These are phyloP conservation scores for Benincasa hispida DNA, from an alignment of 306 rosid species.

Conservation along the genomic window DNA sequence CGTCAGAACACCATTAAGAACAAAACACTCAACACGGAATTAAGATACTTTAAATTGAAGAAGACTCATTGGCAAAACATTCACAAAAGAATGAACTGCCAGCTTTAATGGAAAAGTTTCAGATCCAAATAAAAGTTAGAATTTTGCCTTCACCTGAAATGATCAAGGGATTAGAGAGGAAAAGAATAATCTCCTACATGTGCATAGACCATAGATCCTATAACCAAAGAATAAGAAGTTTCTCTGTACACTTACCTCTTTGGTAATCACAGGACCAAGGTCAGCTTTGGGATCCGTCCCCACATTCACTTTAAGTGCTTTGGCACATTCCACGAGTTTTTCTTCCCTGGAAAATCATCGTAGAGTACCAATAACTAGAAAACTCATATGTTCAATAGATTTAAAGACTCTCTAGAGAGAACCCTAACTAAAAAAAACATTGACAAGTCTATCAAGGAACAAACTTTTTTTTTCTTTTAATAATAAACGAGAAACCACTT, in stretches of 20 bases:
- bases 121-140: background rate
- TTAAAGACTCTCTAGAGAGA: background rate
- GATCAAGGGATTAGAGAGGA: background rate
- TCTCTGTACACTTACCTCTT: constrained; percentile 33
- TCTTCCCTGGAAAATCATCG: constrained; percentile 29
- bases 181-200: background rate
- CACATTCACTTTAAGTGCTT: constrained; percentile 42
- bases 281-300: constrained; percentile 56
- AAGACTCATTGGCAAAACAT: background rate
- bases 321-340: constrained; percentile 41
- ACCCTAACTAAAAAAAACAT: background rate
- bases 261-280: constrained; percentile 60
- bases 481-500: too few relatives aligned
- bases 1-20: background rate
- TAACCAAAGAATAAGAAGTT: background rate
- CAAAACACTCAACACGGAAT: background rate
- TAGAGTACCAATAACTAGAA: background rate
- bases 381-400: background rate
- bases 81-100: background rate
- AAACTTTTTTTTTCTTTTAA: background rate
- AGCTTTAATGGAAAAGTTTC: background rate
- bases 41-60: background rate
- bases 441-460: background rate
- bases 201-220: background rate
- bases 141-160: background rate